Evolutionary conservation across 192 early-diverging fungal genomes (phyloP), one percentile per base, ranked within the genome.

Genomic region (Allomyces macrogynus): DNA sequence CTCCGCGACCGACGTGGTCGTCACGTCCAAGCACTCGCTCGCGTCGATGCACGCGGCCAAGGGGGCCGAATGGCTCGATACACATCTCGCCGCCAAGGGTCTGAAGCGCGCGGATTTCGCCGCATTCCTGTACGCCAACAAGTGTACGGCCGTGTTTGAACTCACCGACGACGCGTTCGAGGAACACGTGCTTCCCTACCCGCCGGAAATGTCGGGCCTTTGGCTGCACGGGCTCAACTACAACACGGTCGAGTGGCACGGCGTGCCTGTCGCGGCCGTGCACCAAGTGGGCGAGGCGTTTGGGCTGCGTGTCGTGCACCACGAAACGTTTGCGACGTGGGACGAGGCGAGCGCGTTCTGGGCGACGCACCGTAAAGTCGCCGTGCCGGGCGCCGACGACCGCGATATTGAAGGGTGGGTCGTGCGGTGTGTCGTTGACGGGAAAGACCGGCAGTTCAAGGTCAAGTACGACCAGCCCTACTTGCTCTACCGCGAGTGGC

Each of bases 401-500:
- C 73, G 83, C 7, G 79, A 89, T 5, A 79, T 93, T 23, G 95
- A 98, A 72, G 95, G 95, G 16, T 92, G 91, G 69, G 95, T 98
- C 8, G 80, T 98, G 22, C 80, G 95, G 32, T 92, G 89, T 69
- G 42, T 57, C 23, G 61, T 60, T 16, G 40, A 60, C 0, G 74
- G 77, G 8, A 63, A 71, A 43, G 61, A 65, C 32, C 85, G 87
- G 63, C 83, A 88, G 68, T 95, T 92, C 80, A 98, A 98, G 77
- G 80, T 94, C 75, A 97, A 97, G 70, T 93, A 88, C 70, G 91
- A 98, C 62, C 86, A 90, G 70, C 88, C 90, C 0, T 98, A 98
- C 62, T 71, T 96, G 42, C 86, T 93, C 83, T 98, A 88, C 75
- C 81, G 92, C 24, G 95, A 98, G 64, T 98, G 93, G 89, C 80